Conservation (phyloP, 768 basidiomycete genomes). For the Agaricus subrufescens region DNA sequence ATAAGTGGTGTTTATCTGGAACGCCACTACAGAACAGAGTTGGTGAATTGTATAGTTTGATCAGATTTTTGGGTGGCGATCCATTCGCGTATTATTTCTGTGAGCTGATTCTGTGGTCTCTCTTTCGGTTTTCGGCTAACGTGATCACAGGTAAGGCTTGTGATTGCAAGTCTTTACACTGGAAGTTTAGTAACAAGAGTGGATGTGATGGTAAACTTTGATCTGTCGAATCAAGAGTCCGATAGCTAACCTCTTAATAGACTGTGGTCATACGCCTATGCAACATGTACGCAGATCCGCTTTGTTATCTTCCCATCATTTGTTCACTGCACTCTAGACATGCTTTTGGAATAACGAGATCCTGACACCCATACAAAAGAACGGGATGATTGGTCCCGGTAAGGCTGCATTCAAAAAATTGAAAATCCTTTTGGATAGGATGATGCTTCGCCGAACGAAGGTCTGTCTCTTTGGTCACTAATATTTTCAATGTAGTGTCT, state of each 20-base stretch:
- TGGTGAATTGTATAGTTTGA: constrained; percentile 95
- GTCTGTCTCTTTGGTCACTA: constrained; percentile 24
- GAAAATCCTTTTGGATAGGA: constrained; percentile 79
- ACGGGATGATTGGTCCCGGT: constrained; percentile 80
- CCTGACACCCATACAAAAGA: constrained; percentile 90
- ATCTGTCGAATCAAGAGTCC: not conserved
- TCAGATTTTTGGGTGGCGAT: constrained; percentile 90
- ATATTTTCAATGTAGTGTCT: too few species aligned
- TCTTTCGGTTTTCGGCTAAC: not conserved
- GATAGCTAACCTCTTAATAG: constrained; percentile 28
- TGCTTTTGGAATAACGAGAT: constrained; percentile 99
- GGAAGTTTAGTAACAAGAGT: constrained; percentile 83
- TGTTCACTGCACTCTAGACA: constrained; percentile 39
- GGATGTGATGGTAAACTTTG: constrained; percentile 69
- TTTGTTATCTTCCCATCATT: constrained; percentile 7
- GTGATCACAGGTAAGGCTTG: constrained; percentile 70
- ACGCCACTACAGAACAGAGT: constrained; percentile 97
- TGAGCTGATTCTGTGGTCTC: constrained; percentile 25
- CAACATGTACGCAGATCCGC: constrained; percentile 45
- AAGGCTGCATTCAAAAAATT: constrained; percentile 87
- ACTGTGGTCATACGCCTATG: constrained; percentile 84
- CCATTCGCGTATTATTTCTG: constrained; percentile 93
- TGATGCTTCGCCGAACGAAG: constrained; percentile 95
- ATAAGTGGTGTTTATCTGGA: constrained; percentile 93
- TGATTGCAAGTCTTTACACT: constrained; percentile 92